phyloP scores from a whole-genome alignment of 176 grass and related monocot genomes.

The Aechmea fasciata region DNA sequence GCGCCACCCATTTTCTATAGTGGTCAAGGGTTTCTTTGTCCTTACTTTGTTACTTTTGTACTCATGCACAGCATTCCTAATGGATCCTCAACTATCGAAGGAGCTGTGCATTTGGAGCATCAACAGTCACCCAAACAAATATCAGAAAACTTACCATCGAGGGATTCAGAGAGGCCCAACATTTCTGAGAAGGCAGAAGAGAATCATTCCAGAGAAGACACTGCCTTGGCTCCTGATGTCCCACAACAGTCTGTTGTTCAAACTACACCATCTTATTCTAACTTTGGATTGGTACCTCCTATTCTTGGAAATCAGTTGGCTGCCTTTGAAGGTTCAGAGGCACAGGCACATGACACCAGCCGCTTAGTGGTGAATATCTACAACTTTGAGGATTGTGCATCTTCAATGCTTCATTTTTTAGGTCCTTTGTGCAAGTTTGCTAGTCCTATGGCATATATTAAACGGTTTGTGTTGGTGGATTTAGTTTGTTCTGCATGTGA shows the following conservation, averaged over 20 bases:
- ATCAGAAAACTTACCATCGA: slow-evolving; percentile 16
- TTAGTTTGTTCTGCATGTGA: no score
- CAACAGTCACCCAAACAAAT: slow-evolving; percentile 28
- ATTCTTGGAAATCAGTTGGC: slow-evolving; percentile 35
- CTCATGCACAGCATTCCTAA: slow-evolving; percentile 31
- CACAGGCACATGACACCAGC: slow-evolving; percentile 30
- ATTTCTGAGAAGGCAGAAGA: slow-evolving; percentile 14
- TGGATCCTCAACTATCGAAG: slow-evolving; percentile 25
- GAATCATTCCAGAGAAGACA: slow-evolving; percentile 31
- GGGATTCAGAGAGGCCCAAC: slow-evolving; percentile 15
- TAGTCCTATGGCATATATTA: not conserved
- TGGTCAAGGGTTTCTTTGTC: slow-evolving; percentile 1
- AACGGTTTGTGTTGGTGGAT: no score
- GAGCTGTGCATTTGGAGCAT: slow-evolving; percentile 10
- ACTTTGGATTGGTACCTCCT: slow-evolving; percentile 33
- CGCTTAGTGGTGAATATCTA: slow-evolving; percentile 7
- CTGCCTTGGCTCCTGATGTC: slow-evolving; percentile 20
- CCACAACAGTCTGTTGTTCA: slow-evolving; percentile 26
- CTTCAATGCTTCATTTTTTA: not conserved
- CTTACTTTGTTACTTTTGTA: slow-evolving; percentile 27
- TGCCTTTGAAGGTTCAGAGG: slow-evolving; percentile 42
- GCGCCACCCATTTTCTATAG: no score
- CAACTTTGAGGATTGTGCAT: slow-evolving; percentile 23
- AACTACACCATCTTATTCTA: slow-evolving; percentile 28
- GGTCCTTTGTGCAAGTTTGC: not conserved